Evolutionary conservation across 116 monocot genomes (phyloP).

Genomic region (Thalassia testudinum): DNA sequence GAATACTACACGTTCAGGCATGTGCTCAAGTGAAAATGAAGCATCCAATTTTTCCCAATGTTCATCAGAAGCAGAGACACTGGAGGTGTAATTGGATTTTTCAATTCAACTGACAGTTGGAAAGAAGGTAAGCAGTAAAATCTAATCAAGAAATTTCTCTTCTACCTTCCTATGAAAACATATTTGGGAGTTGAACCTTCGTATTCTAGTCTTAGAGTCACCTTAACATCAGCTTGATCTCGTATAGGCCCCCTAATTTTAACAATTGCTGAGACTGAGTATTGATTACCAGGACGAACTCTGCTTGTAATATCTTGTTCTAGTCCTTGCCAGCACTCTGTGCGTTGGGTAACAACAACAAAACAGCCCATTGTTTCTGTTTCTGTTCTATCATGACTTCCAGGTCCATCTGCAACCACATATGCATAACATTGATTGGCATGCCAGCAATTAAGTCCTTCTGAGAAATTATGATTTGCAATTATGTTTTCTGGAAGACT

Average conservation of each 20-base stretch:
- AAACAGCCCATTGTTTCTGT: conserved; percentile 25
- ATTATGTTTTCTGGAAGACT: conserved; percentile 30
- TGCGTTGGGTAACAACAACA: conserved; percentile 60
- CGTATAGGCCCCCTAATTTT: conserved; percentile 39
- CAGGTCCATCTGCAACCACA: conserved; percentile 31
- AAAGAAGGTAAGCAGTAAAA: no score
- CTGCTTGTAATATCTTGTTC: conserved; percentile 74
- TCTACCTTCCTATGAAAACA: conserved; percentile 56
- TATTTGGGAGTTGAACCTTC: conserved; percentile 27
- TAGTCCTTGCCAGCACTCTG: conserved; percentile 75
- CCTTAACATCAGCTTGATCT: conserved; percentile 27
- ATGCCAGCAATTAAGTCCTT: conserved; percentile 47
- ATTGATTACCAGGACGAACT: conserved; percentile 24
- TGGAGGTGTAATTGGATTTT: conserved; percentile 8
- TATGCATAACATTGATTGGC: conserved; percentile 60
- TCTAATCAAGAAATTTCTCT: neutral
- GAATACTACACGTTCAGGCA: conserved; percentile 46
- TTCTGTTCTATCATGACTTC: conserved; percentile 16
- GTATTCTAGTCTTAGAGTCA: conserved; percentile 51
- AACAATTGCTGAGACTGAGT: conserved; percentile 44
- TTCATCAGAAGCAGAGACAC: conserved; percentile 31
- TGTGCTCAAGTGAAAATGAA: conserved; percentile 46
- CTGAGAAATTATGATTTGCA: conserved; percentile 60
- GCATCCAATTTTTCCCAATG: conserved; percentile 65
- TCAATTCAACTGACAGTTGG: neutral